Percentiles rank a stretch among this genome's conserved stretches.
These are phyloP conservation scores for Xylaria multiplex DNA, from an alignment of 2,329 filamentous ascomycete species.

Conservation along the genomic window DNA sequence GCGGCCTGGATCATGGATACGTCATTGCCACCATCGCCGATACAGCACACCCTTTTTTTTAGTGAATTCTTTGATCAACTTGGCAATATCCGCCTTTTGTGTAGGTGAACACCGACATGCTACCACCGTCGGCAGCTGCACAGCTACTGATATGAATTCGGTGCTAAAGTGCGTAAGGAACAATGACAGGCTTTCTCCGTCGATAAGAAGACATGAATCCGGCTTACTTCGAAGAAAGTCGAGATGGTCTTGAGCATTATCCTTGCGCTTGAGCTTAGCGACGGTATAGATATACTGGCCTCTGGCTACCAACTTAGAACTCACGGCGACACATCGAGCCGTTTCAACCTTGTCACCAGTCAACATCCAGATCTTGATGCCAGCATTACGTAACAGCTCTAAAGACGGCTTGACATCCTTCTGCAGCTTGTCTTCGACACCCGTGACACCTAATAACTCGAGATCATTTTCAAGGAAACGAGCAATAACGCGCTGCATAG, in stretches of 20 bases:
- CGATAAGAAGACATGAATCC: slow-evolving; percentile 88
- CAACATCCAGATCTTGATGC: slow-evolving; percentile 99
- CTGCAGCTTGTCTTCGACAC: slow-evolving; percentile 96
- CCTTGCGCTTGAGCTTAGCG: slow-evolving; percentile 82
- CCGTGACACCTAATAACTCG: slow-evolving; percentile 95
- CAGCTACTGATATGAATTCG: slow-evolving; percentile 88
- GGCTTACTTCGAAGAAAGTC: slow-evolving; percentile 89
- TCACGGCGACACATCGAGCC: slow-evolving; percentile 93
- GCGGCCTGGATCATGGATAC: slow-evolving; percentile 99
- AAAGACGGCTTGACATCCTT: slow-evolving; percentile 94
- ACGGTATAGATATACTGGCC: slow-evolving; percentile 98
- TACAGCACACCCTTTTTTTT: slow-evolving; percentile 98
- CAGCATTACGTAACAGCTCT: slow-evolving; percentile 93
- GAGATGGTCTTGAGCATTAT: slow-evolving; percentile 86
- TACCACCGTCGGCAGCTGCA: slow-evolving; percentile 88
- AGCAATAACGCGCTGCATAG: slow-evolving; percentile 82
- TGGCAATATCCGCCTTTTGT: slow-evolving; percentile 94
- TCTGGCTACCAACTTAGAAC: slow-evolving; percentile 89
- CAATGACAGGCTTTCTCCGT: slow-evolving; percentile 87
- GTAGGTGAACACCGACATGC: slow-evolving; percentile 97
- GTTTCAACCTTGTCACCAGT: slow-evolving; percentile 99
- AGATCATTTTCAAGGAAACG: slow-evolving; percentile 87
- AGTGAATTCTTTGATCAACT: slow-evolving; percentile 88
- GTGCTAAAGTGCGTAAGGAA: slow-evolving; percentile 84
- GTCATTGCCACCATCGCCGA: slow-evolving; percentile 97